Conservation (phyloP, 352 stramenopile species). For the Phytophthora podocarpi region DNA sequence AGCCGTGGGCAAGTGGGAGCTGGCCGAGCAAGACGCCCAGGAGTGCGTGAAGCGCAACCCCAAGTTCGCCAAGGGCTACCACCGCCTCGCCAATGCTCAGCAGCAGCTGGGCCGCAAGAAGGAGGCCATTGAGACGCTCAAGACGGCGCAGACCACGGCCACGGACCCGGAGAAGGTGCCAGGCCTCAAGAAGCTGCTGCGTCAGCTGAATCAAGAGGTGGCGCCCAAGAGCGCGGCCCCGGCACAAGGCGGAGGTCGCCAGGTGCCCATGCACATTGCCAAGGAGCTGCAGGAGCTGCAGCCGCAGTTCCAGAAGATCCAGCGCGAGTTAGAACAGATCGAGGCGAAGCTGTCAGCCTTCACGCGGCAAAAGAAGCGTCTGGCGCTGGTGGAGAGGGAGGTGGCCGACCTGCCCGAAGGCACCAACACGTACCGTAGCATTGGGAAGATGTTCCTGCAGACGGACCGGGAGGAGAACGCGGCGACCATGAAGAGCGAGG, state of each 20-base stretch:
- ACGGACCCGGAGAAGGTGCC: constrained; percentile 60
- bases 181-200: constrained; percentile 78
- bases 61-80: constrained; percentile 80
- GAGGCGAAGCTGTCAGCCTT: constrained; percentile 68
- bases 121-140: constrained; percentile 74
- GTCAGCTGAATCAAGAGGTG: constrained; percentile 65
- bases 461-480: constrained; percentile 61
- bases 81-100: constrained; percentile 81
- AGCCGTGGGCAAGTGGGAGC: constrained; percentile 69
- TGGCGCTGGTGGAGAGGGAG: constrained; percentile 76
- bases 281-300: constrained; percentile 85
- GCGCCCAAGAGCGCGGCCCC: constrained; percentile 22
- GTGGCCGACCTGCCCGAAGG: constrained; percentile 60
- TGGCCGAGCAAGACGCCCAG: constrained; percentile 71
- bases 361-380: constrained; percentile 75
- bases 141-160: constrained; percentile 34
- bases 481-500: constrained; percentile 58
- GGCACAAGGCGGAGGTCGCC: constrained; percentile 30
- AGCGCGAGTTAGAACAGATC: constrained; percentile 83
- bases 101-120: constrained; percentile 73
- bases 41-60: constrained; percentile 76
- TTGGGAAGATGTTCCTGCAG: constrained; percentile 88
- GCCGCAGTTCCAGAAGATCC: constrained; percentile 76
- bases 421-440: constrained; percentile 74
- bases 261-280: constrained; percentile 64